Evolutionary conservation across 345 rosid species (phyloP), one percentile per base, ranked within the genome.

Genomic region (Ceriops zippeliana): DNA sequence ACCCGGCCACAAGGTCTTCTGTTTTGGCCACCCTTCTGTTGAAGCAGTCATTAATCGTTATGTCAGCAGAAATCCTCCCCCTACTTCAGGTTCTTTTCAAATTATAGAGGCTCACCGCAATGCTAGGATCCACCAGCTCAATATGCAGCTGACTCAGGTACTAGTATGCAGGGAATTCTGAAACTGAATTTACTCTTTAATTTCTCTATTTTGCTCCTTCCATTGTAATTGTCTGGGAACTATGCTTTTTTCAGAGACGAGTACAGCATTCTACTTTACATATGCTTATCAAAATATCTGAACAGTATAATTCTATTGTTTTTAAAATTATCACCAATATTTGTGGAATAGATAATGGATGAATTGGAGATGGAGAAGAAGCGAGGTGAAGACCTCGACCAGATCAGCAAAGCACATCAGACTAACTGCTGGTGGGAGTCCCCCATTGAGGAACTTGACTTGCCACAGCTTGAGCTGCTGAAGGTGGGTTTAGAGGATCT

Each of bases 341-440:
- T 46, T 11, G 16, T 42, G 47, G 1, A n/a, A 6, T 38, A 67
- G 76, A 38, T 79, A 49, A 37, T 68, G 6, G 63, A 70, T n/a
- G 70, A 80, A 65, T 38, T 90, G 58, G 93, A 86, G 66, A 61
- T 2, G 11, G 90, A 90, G 65, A 85, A 69, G 66, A 83, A 67
- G 73, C 72, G 64, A 5, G 82, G 76, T 0, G 75, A 81, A 60
- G 86, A 76, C 53, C 65, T 90, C 1, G 81, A 77, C 19, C 34
- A 58, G 52, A 67, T 74, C 35, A 75, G 63, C 53, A 79, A 72
- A 56, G 76, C 61, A 2, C 67, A 57, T 26, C 54, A 66, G 58
- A 60, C 19, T 10, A 75, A 62, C 56, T 67, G 71, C 37, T 84
- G 90, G 89, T 90, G 92, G 93, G 81, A 82, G 62, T 63, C 76